A percentile compares a stretch with the other conserved stretches of the same genome.
These are phyloP conservation scores for Ogataea siamensis DNA, from an alignment of 805 yeast species.

Conservation along the genomic window DNA sequence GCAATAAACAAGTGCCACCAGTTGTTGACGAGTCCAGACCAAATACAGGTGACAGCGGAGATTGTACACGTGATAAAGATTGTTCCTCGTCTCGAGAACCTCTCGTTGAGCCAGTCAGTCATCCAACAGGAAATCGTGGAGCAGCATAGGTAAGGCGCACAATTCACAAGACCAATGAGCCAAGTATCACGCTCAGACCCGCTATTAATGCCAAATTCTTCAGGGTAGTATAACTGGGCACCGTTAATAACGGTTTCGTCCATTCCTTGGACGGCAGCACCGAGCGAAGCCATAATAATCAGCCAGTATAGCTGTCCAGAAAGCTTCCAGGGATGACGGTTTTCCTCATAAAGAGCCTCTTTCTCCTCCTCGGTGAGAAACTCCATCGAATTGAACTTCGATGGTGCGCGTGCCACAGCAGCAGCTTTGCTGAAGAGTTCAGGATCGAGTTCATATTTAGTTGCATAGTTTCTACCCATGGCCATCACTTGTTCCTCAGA, in stretches of 20 bases:
- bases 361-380: constrained; percentile 57
- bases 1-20: constrained; percentile 73
- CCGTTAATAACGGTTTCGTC: constrained; percentile 77
- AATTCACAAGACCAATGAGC: constrained; percentile 62
- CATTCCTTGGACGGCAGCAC: constrained; percentile 80
- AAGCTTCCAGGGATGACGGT: constrained; percentile 44
- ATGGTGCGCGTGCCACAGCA: constrained; percentile 63
- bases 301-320: constrained; percentile 50
- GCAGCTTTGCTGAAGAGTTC: constrained; percentile 66
- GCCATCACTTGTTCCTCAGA: constrained; percentile 61
- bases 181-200: constrained; percentile 50
- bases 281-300: constrained; percentile 67
- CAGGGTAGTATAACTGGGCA: constrained; percentile 62
- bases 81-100: constrained; percentile 62
- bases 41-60: constrained; percentile 60
- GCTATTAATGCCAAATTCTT: constrained; percentile 48
- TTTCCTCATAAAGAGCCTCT: constrained; percentile 45
- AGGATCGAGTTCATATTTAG: constrained; percentile 50
- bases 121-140: constrained; percentile 61
- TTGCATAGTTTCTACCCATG: constrained; percentile 71
- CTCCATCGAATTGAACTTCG: constrained; percentile 58
- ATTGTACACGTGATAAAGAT: constrained; percentile 62
- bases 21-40: constrained; percentile 62
- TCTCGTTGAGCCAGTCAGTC: constrained; percentile 56
- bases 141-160: constrained; percentile 69